A percentile compares a stretch with the other conserved stretches of the same genome.
Evolutionary conservation across 306 rosid species (phyloP).

Genomic region (Gynostemma pentaphyllum): DNA sequence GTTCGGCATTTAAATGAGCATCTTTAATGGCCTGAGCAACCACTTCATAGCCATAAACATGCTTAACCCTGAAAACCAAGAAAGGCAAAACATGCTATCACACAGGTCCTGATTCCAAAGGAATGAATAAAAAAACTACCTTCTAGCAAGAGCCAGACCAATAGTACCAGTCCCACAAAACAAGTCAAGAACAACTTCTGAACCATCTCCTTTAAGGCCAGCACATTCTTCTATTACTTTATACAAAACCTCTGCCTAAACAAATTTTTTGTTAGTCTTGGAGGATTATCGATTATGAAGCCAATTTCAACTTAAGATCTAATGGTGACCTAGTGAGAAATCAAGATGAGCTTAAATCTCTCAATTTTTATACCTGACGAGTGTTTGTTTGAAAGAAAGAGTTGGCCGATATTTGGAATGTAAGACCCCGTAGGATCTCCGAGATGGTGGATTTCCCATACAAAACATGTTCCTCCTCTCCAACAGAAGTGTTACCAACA

Average conservation of each 20-base stretch:
- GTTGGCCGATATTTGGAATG: conserved; percentile 93
- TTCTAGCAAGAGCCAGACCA: conserved; percentile 82
- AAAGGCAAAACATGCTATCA: not conserved
- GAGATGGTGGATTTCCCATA: conserved; percentile 76
- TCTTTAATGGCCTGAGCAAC: conserved; percentile 80
- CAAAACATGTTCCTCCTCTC: conserved; percentile 79
- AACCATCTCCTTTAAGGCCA: conserved; percentile 71
- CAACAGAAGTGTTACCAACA: conserved; percentile 86
- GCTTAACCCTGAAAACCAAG: conserved; percentile 42
- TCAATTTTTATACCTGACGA: conserved; percentile 46
- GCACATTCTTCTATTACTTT: conserved; percentile 74
- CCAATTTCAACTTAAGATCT: too few species aligned
- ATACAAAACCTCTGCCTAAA: conserved; percentile 87
- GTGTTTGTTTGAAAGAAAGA: conserved; percentile 97
- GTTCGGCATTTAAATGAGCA: conserved; percentile 65
- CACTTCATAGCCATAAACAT: conserved; percentile 89
- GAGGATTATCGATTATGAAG: too few species aligned
- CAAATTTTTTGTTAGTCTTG: conserved; percentile 11
- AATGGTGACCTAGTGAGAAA: too few species aligned
- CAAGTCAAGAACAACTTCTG: conserved; percentile 87
- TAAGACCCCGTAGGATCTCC: conserved; percentile 76
- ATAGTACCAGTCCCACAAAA: conserved; percentile 99
- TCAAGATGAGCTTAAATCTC: conserved; percentile 12
- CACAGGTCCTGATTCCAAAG: not conserved
- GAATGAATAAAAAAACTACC: conserved; percentile 25